A percentile compares a stretch with the other conserved stretches of the same genome.
These are phyloP conservation scores for Macrotyloma uniflorum DNA, from an alignment of 306 rosid species.

Conservation along the genomic window DNA sequence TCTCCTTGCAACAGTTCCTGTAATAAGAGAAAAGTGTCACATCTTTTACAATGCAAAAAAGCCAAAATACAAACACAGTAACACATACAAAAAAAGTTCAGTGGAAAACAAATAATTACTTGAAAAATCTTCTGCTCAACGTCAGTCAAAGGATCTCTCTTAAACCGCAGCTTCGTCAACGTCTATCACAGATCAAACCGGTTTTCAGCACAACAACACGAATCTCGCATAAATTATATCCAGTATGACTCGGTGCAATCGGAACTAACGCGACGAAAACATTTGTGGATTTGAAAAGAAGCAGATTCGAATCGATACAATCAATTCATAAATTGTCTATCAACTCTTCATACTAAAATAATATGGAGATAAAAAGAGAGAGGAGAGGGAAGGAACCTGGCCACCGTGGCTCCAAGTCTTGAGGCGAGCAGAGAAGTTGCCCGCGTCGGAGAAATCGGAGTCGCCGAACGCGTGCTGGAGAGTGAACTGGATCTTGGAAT, in stretches of 20 bases:
- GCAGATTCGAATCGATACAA: not conserved
- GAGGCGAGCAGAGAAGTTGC: constrained; percentile 91
- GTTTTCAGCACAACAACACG: constrained; percentile 27
- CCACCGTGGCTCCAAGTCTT: constrained; percentile 88
- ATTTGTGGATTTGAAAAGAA: not conserved
- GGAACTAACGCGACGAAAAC: not conserved
- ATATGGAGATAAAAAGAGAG: not conserved
- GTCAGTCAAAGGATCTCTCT: constrained; percentile 65
- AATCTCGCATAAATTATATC: not conserved
- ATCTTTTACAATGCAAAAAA: constrained; percentile 13
- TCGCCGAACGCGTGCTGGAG: constrained; percentile 93
- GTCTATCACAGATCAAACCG: constrained; percentile 59
- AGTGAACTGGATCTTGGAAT: constrained; percentile 89
- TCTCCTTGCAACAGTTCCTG: constrained; percentile 77
- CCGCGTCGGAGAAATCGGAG: constrained; percentile 75
- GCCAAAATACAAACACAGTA: not conserved
- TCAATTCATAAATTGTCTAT: not conserved
- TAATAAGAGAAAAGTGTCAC: constrained; percentile 31
- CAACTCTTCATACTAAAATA: not conserved
- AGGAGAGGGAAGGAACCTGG: constrained; percentile 57
- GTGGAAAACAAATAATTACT: constrained; percentile 43
- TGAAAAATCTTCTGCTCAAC: constrained; percentile 65
- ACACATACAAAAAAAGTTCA: not conserved
- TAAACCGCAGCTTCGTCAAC: constrained; percentile 90
- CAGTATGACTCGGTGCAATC: not conserved